phyloP scores from a whole-genome alignment of 352 stramenopile genomes.

The Blastocystis sp. region DNA sequence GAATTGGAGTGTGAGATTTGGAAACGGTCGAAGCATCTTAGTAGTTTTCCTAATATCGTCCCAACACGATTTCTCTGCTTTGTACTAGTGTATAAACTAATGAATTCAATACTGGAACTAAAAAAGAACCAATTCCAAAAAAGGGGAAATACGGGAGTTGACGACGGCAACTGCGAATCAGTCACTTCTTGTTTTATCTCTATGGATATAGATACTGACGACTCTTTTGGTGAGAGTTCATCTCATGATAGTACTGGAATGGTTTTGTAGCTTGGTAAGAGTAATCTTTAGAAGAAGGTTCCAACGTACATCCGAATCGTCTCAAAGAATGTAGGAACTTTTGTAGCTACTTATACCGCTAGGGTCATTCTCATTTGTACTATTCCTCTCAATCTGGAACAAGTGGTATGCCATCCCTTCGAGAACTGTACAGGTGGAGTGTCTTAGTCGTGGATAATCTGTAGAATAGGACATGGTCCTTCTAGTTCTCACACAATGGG shows the following conservation, averaged over 20 bases:
- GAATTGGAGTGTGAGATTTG: background rate
- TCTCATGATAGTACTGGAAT: slow-evolving; percentile 23
- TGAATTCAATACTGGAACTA: background rate
- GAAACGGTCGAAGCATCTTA: background rate
- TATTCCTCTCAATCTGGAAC: slow-evolving; percentile 36
- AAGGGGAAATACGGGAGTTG: background rate
- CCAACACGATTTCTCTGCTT: background rate
- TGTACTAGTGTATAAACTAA: background rate
- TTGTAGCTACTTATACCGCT: background rate
- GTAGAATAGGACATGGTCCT: slow-evolving; percentile 64
- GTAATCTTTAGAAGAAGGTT: slow-evolving; percentile 11
- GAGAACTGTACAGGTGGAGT: slow-evolving; percentile 31
- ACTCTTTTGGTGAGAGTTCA: slow-evolving; percentile 34
- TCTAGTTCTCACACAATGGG: slow-evolving; percentile 65
- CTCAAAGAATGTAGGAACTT: slow-evolving; percentile 9
- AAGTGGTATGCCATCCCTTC: slow-evolving; percentile 47
- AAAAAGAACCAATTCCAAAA: background rate
- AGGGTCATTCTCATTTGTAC: slow-evolving; percentile 56
- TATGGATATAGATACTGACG: slow-evolving; percentile 51
- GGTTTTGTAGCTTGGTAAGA: background rate
- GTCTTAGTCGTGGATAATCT: background rate
- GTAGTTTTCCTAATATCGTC: background rate
- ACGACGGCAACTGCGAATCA: background rate
- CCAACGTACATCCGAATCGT: slow-evolving; percentile 10
- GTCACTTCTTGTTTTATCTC: background rate